These are phyloP conservation scores for Colletotrichum falcatum DNA, from an alignment of 2,329 filamentous ascomycete genomes.

Conservation along the genomic window DNA sequence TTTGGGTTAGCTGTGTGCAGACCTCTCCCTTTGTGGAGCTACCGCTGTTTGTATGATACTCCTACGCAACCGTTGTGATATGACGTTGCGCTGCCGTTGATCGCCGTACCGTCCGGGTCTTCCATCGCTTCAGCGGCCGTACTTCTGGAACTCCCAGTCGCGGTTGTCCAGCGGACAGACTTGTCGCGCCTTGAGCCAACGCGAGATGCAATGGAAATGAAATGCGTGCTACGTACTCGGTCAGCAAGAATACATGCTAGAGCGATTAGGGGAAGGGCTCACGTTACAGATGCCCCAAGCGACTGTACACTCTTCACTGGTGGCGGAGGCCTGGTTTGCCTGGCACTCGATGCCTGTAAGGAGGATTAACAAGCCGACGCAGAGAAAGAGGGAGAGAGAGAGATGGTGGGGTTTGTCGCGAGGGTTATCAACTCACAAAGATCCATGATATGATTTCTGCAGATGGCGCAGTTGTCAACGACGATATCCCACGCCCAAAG, in stretches of 20 bases:
- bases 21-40: background rate
- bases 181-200: slow-evolving; percentile 99
- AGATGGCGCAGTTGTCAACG: slow-evolving; percentile 99
- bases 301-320: slow-evolving; percentile 97
- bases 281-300: slow-evolving; percentile 99
- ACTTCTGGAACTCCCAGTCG: slow-evolving; percentile 99
- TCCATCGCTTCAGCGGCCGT: slow-evolving; percentile 74
- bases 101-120: background rate
- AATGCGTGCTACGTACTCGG: slow-evolving; percentile 82
- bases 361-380: background rate
- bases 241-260: slow-evolving; percentile 13
- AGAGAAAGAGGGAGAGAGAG: background rate
- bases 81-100: background rate
- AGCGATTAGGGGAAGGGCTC: slow-evolving; percentile 54
- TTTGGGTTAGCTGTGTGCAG: slow-evolving; percentile 2
- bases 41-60: slow-evolving; percentile 1
- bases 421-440: slow-evolving; percentile 72
- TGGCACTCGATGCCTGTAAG: slow-evolving; percentile 91
- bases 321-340: slow-evolving; percentile 97
- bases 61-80: background rate
- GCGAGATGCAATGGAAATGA: slow-evolving; percentile 99
- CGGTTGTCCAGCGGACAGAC: slow-evolving; percentile 97
- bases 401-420: no score
- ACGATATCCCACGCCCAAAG: slow-evolving; percentile 99
- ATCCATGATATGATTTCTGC: slow-evolving; percentile 99